Evolutionary conservation across 441 rosid species (phyloP).

Genomic region (Isatis lusitanica): DNA sequence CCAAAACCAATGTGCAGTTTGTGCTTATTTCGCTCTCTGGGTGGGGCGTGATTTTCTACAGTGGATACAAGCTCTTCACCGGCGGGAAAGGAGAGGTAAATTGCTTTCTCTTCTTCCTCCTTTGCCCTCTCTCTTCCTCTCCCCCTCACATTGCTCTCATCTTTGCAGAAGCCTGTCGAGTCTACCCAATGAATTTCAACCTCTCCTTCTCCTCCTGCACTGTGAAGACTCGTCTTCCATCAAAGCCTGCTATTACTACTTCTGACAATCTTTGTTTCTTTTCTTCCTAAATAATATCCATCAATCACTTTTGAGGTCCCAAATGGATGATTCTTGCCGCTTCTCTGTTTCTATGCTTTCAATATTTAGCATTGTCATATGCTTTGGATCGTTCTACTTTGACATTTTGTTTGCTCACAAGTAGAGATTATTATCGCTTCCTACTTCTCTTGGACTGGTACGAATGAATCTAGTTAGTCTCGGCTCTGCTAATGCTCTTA

Average conservation of each 20-base stretch:
- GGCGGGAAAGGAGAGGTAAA: slow-evolving; percentile 77
- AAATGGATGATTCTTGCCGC: not conserved
- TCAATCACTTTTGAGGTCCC: slow-evolving; percentile 18
- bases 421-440: no score
- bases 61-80: slow-evolving; percentile 67
- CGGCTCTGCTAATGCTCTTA: not conserved
- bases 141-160: not conserved
- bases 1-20: slow-evolving; percentile 48
- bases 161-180: slow-evolving; percentile 54
- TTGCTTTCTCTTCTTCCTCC: not conserved
- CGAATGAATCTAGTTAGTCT: not conserved
- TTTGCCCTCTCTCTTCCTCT: not conserved
- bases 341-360: slow-evolving; percentile 19
- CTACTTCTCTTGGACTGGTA: not conserved
- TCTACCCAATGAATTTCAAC: slow-evolving; percentile 44
- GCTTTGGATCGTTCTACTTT: not conserved
- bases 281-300: slow-evolving; percentile 26
- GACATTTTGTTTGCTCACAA: not conserved
- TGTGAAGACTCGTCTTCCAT: slow-evolving; percentile 25
- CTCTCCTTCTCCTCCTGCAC: slow-evolving; percentile 3
- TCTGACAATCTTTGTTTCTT: slow-evolving; percentile 2
- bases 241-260: slow-evolving; percentile 4
- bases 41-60: slow-evolving; percentile 70
- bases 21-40: slow-evolving; percentile 82
- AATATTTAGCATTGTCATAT: slow-evolving; percentile 4